phyloP scores from a whole-genome alignment of 352 stramenopile genomes.

The Pythium brachiatum region DNA sequence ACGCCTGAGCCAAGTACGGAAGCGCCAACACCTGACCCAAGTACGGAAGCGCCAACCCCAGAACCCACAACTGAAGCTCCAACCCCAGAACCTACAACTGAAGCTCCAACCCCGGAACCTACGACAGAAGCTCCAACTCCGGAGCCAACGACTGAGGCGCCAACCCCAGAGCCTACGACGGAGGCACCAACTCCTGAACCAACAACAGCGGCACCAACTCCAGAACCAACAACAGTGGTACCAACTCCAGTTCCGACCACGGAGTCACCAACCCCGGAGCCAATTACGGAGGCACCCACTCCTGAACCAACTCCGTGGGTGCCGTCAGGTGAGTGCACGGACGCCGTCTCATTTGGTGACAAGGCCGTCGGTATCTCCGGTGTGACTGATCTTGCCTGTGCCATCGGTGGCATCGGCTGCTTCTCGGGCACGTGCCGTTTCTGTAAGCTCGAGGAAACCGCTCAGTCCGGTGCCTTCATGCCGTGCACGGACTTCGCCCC shows the following conservation, averaged over 20 bases:
- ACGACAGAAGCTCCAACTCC: not conserved
- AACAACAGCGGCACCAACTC: not conserved
- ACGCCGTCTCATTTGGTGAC: conserved; percentile 19
- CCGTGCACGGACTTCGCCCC: conserved; percentile 14
- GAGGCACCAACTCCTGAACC: conserved; percentile 2
- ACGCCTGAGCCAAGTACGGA: conserved; percentile 1
- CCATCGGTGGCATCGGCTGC: conserved; percentile 20
- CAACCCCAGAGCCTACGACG: conserved; percentile 3
- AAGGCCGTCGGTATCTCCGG: conserved; percentile 20
- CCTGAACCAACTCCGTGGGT: not conserved
- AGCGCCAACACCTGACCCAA: not conserved
- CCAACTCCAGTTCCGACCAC: not conserved
- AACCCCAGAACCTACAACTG: not conserved
- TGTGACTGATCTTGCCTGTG: conserved; percentile 3
- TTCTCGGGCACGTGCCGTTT: conserved; percentile 25
- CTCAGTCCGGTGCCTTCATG: conserved; percentile 12
- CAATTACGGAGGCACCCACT: not conserved
- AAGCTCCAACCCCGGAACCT: conserved; percentile 4
- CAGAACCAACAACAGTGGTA: not conserved
- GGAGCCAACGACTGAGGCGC: conserved; percentile 2
- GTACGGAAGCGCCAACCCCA: not conserved
- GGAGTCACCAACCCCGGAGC: not conserved
- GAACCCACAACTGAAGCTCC: conserved; percentile 5
- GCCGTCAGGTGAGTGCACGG: conserved; percentile 6
- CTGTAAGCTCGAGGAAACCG: conserved; percentile 21